phyloP scores from a whole-genome alignment of 495 filamentous ascomycete species.

The Penicillium subrubescens region DNA sequence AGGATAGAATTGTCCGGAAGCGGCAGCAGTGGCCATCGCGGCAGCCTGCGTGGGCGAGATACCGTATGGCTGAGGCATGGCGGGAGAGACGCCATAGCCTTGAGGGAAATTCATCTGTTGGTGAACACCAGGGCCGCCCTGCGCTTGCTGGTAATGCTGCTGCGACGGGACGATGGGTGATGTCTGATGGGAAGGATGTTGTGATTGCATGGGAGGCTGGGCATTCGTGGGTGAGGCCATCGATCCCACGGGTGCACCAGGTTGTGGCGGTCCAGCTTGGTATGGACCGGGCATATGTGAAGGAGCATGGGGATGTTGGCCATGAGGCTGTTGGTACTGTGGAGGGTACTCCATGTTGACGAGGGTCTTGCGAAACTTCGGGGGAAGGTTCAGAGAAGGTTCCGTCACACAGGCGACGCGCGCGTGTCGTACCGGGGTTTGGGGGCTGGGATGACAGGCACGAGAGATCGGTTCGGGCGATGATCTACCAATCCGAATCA shows the following conservation, averaged over 20 bases:
- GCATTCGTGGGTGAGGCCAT: constrained; percentile 57
- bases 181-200: constrained; percentile 51
- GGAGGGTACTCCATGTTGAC: constrained; percentile 57
- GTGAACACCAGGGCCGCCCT: constrained; percentile 50
- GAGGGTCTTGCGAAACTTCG: constrained; percentile 17
- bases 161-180: constrained; percentile 58
- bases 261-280: constrained; percentile 48
- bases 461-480: constrained; percentile 23
- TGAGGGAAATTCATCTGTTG: constrained; percentile 57
- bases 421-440: constrained; percentile 27
- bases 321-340: constrained; percentile 58
- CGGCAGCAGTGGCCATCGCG: constrained; percentile 59
- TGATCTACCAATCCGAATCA: constrained; percentile 14
- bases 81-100: constrained; percentile 48
- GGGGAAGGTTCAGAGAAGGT: constrained; percentile 11
- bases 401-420: constrained; percentile 35
- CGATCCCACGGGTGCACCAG: constrained; percentile 48
- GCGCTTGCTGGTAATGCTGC: constrained; percentile 52
- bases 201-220: constrained; percentile 53
- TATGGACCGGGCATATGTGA: constrained; percentile 54
- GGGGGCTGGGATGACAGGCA: constrained; percentile 1
- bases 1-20: constrained; percentile 54
- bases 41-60: constrained; percentile 57
- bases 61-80: constrained; percentile 52
- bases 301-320: constrained; percentile 54